Conservation (phyloP, 306 rosid species). For the Malus sieversii region DNA sequence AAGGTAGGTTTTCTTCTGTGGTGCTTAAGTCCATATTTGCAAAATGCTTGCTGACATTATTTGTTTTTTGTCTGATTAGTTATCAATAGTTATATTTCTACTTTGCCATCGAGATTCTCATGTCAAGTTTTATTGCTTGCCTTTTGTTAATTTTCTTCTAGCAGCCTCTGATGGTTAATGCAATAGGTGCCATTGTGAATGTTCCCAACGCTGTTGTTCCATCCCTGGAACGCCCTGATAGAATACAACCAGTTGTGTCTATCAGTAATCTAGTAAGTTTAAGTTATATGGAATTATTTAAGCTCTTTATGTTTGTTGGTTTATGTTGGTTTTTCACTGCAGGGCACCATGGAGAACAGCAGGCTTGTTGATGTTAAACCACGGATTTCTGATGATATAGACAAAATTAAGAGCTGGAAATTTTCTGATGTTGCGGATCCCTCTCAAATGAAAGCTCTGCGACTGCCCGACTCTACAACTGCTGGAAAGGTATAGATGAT, state of each 20-base stretch:
- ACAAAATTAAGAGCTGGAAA: constrained; percentile 34
- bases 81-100: neutral
- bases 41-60: neutral
- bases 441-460: constrained; percentile 28
- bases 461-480: constrained; percentile 30
- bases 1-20: constrained; percentile 18
- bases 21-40: neutral
- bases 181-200: constrained; percentile 29
- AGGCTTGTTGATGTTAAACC: constrained; percentile 43
- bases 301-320: neutral
- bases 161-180: constrained; percentile 41
- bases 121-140: neutral
- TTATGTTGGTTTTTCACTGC: constrained; percentile 7
- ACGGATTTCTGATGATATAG: constrained; percentile 29
- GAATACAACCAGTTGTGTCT: constrained; percentile 32
- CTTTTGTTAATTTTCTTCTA: neutral
- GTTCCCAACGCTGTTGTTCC: constrained; percentile 22
- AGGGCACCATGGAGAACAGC: constrained; percentile 34
- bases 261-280: constrained; percentile 32
- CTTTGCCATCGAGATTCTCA: neutral
- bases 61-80: neutral
- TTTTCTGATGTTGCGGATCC: constrained; percentile 31
- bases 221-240: constrained; percentile 26
- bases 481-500: constrained; percentile 24
- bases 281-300: neutral